phyloP scores from a whole-genome alignment of 345 rosid species.

The Citrus glauca region DNA sequence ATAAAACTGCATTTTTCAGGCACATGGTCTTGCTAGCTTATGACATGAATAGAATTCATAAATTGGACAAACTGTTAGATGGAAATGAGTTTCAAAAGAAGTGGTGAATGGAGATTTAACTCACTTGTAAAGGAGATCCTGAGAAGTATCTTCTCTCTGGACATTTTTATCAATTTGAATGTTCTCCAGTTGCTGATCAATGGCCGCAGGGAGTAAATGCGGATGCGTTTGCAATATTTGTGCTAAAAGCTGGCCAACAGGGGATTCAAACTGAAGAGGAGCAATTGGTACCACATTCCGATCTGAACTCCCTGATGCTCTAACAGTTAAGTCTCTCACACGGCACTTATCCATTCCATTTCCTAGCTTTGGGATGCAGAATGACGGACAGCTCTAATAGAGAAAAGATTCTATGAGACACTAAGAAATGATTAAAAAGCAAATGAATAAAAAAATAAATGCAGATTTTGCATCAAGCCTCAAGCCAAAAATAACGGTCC shows the following conservation, averaged over 20 bases:
- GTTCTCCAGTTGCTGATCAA: conserved; percentile 88
- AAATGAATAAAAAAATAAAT: background rate
- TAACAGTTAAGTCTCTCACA: conserved; percentile 45
- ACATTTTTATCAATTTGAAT: conserved; percentile 57
- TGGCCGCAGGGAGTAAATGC: conserved; percentile 70
- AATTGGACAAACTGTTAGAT: background rate
- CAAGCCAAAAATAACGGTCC: background rate
- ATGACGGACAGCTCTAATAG: conserved; percentile 47
- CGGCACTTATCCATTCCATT: conserved; percentile 30
- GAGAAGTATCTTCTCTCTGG: conserved; percentile 33
- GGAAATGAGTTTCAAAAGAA: background rate
- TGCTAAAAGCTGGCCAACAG: conserved; percentile 74
- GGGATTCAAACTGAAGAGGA: conserved; percentile 77
- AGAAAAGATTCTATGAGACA: conserved; percentile 18
- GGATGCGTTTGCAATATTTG: conserved; percentile 85
- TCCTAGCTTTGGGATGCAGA: conserved; percentile 49
- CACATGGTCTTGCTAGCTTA: background rate
- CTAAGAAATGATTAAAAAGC: background rate
- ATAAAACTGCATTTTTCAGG: background rate
- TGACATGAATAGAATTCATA: background rate
- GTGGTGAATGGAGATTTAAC: conserved; percentile 14
- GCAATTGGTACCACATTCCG: conserved; percentile 51
- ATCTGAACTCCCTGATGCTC: conserved; percentile 53
- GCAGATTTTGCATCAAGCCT: background rate
- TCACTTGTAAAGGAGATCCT: conserved; percentile 74